phyloP scores from a whole-genome alignment of 257 asterid genomes.

The Petrea volubilis region DNA sequence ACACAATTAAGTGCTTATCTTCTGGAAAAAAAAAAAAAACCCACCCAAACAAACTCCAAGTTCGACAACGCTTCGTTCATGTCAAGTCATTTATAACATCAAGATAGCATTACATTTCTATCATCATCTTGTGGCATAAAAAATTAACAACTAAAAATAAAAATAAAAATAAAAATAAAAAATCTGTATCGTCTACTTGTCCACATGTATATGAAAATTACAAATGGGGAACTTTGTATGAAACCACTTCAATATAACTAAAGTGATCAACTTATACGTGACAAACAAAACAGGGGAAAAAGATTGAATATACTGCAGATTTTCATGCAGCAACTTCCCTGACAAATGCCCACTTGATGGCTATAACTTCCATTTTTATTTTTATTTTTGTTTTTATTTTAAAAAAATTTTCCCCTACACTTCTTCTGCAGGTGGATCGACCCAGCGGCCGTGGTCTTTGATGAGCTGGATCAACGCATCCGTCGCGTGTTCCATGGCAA shows the following conservation, averaged over 20 bases:
- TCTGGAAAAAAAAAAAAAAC: no score
- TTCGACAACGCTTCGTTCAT: no score
- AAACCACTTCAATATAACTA: neutral
- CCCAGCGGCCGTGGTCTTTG: slow-evolving; percentile 86
- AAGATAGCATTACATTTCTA: no score
- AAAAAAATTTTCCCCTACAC: no score
- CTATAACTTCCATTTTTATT: neutral
- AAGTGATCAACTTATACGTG: neutral
- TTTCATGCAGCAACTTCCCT: neutral
- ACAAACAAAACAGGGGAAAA: neutral
- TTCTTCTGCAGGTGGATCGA: slow-evolving; percentile 76
- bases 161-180: no score
- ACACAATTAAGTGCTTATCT: no score
- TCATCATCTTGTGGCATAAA: no score
- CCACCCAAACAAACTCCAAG: no score
- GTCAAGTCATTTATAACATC: no score
- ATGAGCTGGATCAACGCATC: slow-evolving; percentile 83
- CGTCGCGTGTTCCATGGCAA: slow-evolving; percentile 77
- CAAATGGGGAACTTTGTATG: neutral
- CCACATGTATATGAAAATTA: no score
- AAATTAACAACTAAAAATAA: no score
- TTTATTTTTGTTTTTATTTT: neutral
- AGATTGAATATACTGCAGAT: slow-evolving; percentile 6
- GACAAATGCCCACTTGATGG: neutral
- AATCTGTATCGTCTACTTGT: no score